Percentiles rank a stretch among this genome's conserved stretches.
These are phyloP conservation scores for Nemania abortiva DNA, from an alignment of 2,329 filamentous ascomycete genomes.

Conservation along the genomic window DNA sequence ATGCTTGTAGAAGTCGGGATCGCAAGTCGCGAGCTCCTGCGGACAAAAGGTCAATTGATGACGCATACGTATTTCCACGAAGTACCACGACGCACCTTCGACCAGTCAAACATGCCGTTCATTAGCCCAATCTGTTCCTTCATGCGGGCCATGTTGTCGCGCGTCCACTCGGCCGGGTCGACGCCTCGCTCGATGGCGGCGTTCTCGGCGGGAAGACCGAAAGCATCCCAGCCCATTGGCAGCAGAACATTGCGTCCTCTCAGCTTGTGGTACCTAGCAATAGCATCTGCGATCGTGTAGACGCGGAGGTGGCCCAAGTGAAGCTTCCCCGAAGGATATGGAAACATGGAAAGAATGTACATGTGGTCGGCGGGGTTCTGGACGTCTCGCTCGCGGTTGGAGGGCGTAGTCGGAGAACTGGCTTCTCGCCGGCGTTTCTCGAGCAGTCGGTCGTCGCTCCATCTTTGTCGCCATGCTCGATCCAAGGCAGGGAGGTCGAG, in stretches of 20 bases:
- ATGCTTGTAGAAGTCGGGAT: slow-evolving; percentile 88
- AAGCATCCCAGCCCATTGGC: slow-evolving; percentile 96
- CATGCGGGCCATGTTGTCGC: slow-evolving; percentile 84
- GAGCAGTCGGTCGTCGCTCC: slow-evolving; percentile 49
- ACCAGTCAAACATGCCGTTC: slow-evolving; percentile 88
- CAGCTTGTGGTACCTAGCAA: slow-evolving; percentile 81
- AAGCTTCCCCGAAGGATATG: slow-evolving; percentile 87
- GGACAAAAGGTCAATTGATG: slow-evolving; percentile 25
- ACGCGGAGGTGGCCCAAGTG: slow-evolving; percentile 90
- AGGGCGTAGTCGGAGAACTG: slow-evolving; percentile 1
- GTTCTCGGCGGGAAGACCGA: slow-evolving; percentile 91
- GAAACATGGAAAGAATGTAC: slow-evolving; percentile 93
- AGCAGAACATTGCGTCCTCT: slow-evolving; percentile 81
- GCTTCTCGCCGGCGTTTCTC: slow-evolving; percentile 1
- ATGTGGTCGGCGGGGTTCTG: slow-evolving; percentile 54
- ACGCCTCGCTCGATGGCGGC: slow-evolving; percentile 86
- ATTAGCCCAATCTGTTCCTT: slow-evolving; percentile 82
- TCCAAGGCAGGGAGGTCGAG: slow-evolving; percentile 63
- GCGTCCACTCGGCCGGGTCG: slow-evolving; percentile 83
- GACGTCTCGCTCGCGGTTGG: slow-evolving; percentile 24
- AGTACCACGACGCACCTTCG: slow-evolving; percentile 68
- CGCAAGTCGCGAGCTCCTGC: slow-evolving; percentile 86
- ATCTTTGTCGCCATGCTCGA: slow-evolving; percentile 65
- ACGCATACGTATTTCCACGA: slow-evolving; percentile 24
- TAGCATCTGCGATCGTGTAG: slow-evolving; percentile 89